Evolutionary conservation across 208 protist genomes (phyloP).

Genomic region (Wallacemonas sp.): DNA sequence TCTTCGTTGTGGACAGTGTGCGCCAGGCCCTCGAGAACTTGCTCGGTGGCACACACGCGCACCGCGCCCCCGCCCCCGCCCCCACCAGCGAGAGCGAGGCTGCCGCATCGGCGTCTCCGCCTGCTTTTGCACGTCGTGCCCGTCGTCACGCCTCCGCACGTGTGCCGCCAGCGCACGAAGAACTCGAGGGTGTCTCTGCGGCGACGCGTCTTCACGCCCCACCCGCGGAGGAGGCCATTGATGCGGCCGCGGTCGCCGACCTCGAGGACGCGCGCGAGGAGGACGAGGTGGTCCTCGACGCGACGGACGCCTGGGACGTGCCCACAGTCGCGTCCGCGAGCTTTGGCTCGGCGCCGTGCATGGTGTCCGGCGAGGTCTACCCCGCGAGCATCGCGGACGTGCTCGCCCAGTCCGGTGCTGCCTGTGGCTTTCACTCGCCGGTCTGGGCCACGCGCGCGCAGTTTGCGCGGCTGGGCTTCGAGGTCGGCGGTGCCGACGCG

Average conservation of each 20-base stretch:
- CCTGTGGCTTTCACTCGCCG: slow-evolving; percentile 39
- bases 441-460: slow-evolving; percentile 39
- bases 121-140: not conserved
- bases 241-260: not conserved
- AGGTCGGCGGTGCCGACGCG: slow-evolving; percentile 7
- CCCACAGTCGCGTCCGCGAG: not conserved
- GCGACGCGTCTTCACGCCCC: no score
- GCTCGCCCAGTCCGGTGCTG: slow-evolving; percentile 18
- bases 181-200: no score
- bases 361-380: slow-evolving; percentile 25
- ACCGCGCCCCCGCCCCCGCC: no score
- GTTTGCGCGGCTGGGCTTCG: slow-evolving; percentile 22
- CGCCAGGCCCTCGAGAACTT: slow-evolving; percentile 12
- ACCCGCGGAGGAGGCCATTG: not conserved
- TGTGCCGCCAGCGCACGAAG: no score
- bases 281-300: not conserved
- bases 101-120: no score
- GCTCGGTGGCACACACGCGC: not conserved
- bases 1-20: slow-evolving; percentile 11
- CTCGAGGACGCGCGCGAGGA: slow-evolving; percentile 7
- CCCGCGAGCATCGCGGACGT: slow-evolving; percentile 25
- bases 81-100: no score
- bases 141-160: no score
- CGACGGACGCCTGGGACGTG: not conserved
- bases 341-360: not conserved